A percentile compares a stretch with the other conserved stretches of the same genome.
phyloP scores from a whole-genome alignment of 805 yeast species.

The Monosporozyma yasuniensis region DNA sequence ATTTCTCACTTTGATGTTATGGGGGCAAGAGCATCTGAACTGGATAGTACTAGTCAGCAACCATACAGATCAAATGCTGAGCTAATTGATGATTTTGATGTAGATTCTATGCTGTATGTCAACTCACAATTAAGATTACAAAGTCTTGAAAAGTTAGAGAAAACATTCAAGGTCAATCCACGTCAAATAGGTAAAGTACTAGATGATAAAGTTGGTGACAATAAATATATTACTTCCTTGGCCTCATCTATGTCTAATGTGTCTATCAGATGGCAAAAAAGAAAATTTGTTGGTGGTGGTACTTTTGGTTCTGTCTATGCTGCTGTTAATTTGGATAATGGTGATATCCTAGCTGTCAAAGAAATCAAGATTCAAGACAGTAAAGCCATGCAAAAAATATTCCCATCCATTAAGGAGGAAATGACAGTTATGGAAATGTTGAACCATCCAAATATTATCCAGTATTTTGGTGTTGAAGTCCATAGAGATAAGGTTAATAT shows the following conservation, averaged over 20 bases:
- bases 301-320: slow-evolving; percentile 91
- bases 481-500: slow-evolving; percentile 92
- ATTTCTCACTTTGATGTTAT: slow-evolving; percentile 95
- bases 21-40: slow-evolving; percentile 83
- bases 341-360: slow-evolving; percentile 94
- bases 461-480: slow-evolving; percentile 94
- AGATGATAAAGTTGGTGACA: slow-evolving; percentile 79
- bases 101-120: slow-evolving; percentile 44
- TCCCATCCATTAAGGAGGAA: slow-evolving; percentile 87
- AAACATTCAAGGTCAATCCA: slow-evolving; percentile 36
- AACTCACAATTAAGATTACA: slow-evolving; percentile 61
- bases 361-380: slow-evolving; percentile 87
- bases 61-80: slow-evolving; percentile 25
- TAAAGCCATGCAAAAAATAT: slow-evolving; percentile 73
- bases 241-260: slow-evolving; percentile 86
- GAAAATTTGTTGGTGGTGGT: slow-evolving; percentile 88
- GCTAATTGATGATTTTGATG: slow-evolving; percentile 41
- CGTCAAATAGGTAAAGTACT: slow-evolving; percentile 72
- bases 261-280: slow-evolving; percentile 96
- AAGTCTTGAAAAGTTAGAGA: slow-evolving; percentile 58
- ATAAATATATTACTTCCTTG: slow-evolving; percentile 74
- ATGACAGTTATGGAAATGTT: slow-evolving; percentile 94
- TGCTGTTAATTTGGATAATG: slow-evolving; percentile 87
- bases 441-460: slow-evolving; percentile 93
- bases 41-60: slow-evolving; percentile 36